Percentiles rank a stretch among this genome's conserved stretches.
These are phyloP conservation scores for Alloascoidea hylecoeti DNA, from an alignment of 805 yeast genomes.

Conservation along the genomic window DNA sequence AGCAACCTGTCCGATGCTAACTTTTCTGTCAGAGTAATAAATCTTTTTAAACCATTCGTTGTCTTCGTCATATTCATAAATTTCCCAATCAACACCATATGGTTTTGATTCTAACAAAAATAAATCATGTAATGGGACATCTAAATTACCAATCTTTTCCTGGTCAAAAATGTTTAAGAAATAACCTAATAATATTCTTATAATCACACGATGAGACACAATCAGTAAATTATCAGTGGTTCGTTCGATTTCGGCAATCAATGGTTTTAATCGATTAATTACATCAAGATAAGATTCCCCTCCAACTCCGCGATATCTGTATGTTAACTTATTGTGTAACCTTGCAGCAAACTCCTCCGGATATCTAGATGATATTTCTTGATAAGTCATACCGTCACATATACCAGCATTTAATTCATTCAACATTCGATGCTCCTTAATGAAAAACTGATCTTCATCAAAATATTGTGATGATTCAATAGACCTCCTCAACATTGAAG, in stretches of 20 bases:
- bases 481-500: slow-evolving; percentile 72
- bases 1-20: slow-evolving; percentile 4
- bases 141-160: slow-evolving; percentile 75
- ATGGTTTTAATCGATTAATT: slow-evolving; percentile 75
- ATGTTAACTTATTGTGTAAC: slow-evolving; percentile 61
- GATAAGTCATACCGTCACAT: slow-evolving; percentile 87
- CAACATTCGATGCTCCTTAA: slow-evolving; percentile 85
- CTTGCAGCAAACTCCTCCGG: slow-evolving; percentile 77
- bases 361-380: slow-evolving; percentile 55
- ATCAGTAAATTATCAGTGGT: slow-evolving; percentile 77
- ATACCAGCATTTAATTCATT: slow-evolving; percentile 91
- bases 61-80: slow-evolving; percentile 75
- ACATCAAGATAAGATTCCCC: slow-evolving; percentile 95
- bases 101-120: slow-evolving; percentile 88
- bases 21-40: slow-evolving; percentile 16
- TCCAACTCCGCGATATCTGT: slow-evolving; percentile 93
- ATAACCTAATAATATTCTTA: slow-evolving; percentile 77
- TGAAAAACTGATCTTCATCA: slow-evolving; percentile 57
- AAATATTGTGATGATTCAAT: slow-evolving; percentile 68
- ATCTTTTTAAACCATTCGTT: slow-evolving; percentile 69
- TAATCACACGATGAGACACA: slow-evolving; percentile 83
- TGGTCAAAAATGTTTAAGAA: slow-evolving; percentile 67
- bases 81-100: slow-evolving; percentile 87
- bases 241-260: slow-evolving; percentile 86
- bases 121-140: slow-evolving; percentile 85